Percentiles rank a stretch among this genome's conserved stretches.
Evolutionary conservation across 2,329 filamentous ascomycete genomes (phyloP).

Genomic region (Phoma sp.): DNA sequence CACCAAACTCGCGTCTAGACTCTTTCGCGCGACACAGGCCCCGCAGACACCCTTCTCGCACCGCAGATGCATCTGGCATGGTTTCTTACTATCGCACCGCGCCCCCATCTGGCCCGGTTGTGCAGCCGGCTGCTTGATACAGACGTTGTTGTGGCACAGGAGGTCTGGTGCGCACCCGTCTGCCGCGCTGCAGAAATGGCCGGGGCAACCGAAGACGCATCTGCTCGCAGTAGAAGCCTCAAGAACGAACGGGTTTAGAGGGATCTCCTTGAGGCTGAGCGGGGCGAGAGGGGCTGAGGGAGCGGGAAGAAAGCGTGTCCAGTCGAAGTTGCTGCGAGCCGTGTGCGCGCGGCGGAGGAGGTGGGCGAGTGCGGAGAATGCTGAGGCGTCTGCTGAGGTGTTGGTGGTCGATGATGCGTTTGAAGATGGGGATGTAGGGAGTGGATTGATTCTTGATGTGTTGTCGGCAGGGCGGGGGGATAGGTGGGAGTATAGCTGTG

Average conservation of each 20-base stretch:
- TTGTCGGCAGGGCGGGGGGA: slow-evolving; percentile 9
- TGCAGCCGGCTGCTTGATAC: slow-evolving; percentile 20
- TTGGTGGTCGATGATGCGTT: too few relatives aligned
- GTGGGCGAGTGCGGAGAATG: slow-evolving; percentile 32
- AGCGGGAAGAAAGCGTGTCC: slow-evolving; percentile 33
- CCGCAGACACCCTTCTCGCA: slow-evolving; percentile 34
- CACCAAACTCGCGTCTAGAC: too few relatives aligned
- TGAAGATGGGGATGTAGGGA: slow-evolving; percentile 21
- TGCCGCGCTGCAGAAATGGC: slow-evolving; percentile 36
- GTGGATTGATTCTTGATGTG: slow-evolving; percentile 29
- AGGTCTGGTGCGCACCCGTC: slow-evolving; percentile 37
- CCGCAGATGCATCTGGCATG: slow-evolving; percentile 35
- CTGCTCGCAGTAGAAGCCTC: slow-evolving; percentile 22
- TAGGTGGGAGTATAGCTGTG: slow-evolving; percentile 41
- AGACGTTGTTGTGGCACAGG: slow-evolving; percentile 43
- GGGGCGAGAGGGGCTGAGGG: slow-evolving; percentile 25
- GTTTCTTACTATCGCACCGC: slow-evolving; percentile 35
- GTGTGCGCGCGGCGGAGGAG: slow-evolving; percentile 30
- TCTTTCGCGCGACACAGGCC: slow-evolving; percentile 16
- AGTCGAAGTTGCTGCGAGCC: slow-evolving; percentile 40
- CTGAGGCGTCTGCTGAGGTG: slow-evolving; percentile 17
- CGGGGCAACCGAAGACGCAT: slow-evolving; percentile 42
- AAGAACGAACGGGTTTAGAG: slow-evolving; percentile 39
- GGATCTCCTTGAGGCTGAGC: slow-evolving; percentile 18
- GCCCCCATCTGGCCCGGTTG: slow-evolving; percentile 38